These are phyloP conservation scores for Pythium sukuiense DNA, from an alignment of 352 stramenopile genomes.

Conservation along the genomic window DNA sequence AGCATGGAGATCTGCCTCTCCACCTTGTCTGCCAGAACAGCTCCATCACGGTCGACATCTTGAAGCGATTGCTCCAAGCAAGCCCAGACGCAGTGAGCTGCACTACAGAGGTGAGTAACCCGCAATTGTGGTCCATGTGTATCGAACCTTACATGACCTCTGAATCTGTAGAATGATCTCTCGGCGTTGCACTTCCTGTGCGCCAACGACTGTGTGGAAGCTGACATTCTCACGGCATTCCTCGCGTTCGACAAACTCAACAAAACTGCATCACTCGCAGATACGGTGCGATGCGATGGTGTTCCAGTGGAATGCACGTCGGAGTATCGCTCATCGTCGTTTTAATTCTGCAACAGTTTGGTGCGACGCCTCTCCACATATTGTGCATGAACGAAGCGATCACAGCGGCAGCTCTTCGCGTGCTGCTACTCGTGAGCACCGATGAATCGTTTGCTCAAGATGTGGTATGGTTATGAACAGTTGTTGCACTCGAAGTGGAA, in stretches of 20 bases:
- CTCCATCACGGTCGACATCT: constrained; percentile 27
- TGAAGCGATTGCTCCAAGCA: constrained; percentile 34
- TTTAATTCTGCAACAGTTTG: constrained; percentile 33
- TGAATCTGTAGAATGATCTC: constrained; percentile 32
- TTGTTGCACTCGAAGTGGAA: neutral
- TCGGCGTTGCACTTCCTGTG: constrained; percentile 56
- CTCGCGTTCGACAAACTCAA: constrained; percentile 44
- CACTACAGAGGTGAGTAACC: constrained; percentile 32
- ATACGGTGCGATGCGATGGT: constrained; percentile 15
- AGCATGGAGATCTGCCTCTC: constrained; percentile 49
- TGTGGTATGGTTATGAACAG: constrained; percentile 30
- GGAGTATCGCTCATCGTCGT: no score
- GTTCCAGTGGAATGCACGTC: neutral
- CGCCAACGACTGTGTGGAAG: constrained; percentile 43
- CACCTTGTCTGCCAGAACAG: constrained; percentile 56
- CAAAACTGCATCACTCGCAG: constrained; percentile 9
- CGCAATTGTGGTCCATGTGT: neutral
- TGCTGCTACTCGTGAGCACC: constrained; percentile 42
- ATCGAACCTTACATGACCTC: neutral
- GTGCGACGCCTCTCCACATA: constrained; percentile 55
- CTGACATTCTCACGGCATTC: constrained; percentile 40
- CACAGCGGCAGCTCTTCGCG: constrained; percentile 34
- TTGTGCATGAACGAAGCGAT: constrained; percentile 68
- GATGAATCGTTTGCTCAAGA: constrained; percentile 51
- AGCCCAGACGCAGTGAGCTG: constrained; percentile 34